Evolutionary conservation across 441 rosid genomes (phyloP), one percentile per base, ranked within the genome.

Genomic region (California macrophylla): DNA sequence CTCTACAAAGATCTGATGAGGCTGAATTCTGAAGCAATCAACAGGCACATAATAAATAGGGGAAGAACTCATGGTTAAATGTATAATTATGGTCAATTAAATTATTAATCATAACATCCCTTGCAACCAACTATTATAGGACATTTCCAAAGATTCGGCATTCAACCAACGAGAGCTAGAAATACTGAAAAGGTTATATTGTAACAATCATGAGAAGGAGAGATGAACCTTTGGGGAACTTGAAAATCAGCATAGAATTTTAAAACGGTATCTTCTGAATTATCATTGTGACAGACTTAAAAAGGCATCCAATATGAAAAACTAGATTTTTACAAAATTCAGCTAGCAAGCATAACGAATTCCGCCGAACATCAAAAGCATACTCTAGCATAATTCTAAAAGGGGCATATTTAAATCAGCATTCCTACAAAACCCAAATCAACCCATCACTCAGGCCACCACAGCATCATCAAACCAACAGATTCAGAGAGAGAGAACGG

Each of bases 341-440:
- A 30, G 34, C 34, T 30, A 6, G 34, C 34, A 30, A 30, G 5
- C 30, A 28, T 1, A 28, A 28, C 30, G 30, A 28, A 28, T 28
- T 28, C 1, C 30, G 4, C 30, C 30, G 30, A 28, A 28, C 30
- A 28, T 1, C 2, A 6, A 30, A 30, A 30, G 3, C 34, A 30
- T 1, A 30, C 3, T 30, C 34, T 30, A 30, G 1, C 34, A 30
- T 30, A 30, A 30, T 30, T 30, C 34, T 30, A 30, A 30, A 30
- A 30, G 34, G 7, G 4, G 20, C 66, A 47, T 6, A 47, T 21
- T 30, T 8, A 3, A 6, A 50, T 54, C 54, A 72, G 1, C 52
- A 60, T 58, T 10, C 28, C 47, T 45, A 64, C 65, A 54, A 74
- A 68, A 64, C 26, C 70, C 56, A 52, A 25, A 20, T 16, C 56